Conservation (phyloP, 768 basidiomycete species). For the Sporobolomyces phaffii region DNA sequence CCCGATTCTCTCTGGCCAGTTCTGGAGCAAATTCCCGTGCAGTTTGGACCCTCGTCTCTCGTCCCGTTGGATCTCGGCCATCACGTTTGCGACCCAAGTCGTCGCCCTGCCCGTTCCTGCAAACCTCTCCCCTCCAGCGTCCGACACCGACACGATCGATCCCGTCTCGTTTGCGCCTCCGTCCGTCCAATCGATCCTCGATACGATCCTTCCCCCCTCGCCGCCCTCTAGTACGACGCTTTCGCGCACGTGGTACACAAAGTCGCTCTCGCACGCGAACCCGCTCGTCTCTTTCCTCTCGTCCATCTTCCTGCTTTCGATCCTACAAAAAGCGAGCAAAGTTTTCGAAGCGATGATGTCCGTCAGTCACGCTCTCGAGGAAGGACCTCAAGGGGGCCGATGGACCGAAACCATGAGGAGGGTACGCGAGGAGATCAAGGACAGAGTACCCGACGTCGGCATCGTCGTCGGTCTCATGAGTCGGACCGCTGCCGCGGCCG, state of each 20-base stretch:
- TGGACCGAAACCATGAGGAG: constrained; percentile 31
- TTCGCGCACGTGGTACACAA: constrained; percentile 67
- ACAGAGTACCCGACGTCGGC: constrained; percentile 74
- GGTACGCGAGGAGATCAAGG: constrained; percentile 56
- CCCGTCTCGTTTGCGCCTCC: constrained; percentile 69
- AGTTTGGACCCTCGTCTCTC: constrained; percentile 77
- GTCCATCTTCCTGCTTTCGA: constrained; percentile 68
- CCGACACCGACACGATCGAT: constrained; percentile 2
- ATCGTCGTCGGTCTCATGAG: constrained; percentile 67
- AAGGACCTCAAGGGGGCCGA: constrained; percentile 58
- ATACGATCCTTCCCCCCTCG: constrained; percentile 69
- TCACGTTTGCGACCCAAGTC: constrained; percentile 71
- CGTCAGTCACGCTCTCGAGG: constrained; percentile 47
- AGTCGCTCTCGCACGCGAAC: constrained; percentile 67
- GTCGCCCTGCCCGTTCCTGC: constrained; percentile 69
- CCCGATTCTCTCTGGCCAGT: constrained; percentile 30
- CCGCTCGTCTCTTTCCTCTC: constrained; percentile 79
- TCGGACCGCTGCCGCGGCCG: constrained; percentile 19
- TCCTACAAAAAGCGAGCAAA: constrained; percentile 62
- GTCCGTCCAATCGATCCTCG: constrained; percentile 62
- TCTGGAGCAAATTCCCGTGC: constrained; percentile 41
- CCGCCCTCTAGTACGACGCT: constrained; percentile 42
- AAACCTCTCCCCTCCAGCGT: constrained; percentile 38
- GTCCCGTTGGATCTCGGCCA: constrained; percentile 84
- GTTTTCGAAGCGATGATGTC: constrained; percentile 54